Conservation (phyloP, 2,329 filamentous ascomycete species). For the Dryadomyces quercivorus region DNA sequence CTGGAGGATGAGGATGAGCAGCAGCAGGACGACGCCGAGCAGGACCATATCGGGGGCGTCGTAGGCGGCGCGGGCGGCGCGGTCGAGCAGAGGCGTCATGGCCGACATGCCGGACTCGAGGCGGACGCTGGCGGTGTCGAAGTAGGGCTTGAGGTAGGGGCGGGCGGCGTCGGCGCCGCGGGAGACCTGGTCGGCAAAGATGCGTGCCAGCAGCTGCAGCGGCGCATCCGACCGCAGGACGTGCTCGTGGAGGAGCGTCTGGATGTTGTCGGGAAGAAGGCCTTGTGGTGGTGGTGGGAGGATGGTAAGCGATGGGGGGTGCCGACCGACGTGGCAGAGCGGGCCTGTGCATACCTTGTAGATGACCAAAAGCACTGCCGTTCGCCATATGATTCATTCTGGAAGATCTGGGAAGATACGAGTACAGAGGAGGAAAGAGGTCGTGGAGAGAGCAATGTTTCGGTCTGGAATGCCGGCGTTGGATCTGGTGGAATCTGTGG, state of each 20-base stretch:
- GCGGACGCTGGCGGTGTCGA: neutral
- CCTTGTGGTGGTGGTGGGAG: too few relatives aligned
- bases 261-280: constrained; percentile 23
- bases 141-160: constrained; percentile 25
- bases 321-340: too few relatives aligned
- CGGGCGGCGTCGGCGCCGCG: constrained; percentile 19
- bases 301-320: too few relatives aligned
- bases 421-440: neutral
- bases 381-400: neutral
- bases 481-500: neutral
- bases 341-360: neutral
- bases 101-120: neutral
- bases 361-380: neutral
- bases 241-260: constrained; percentile 36
- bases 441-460: neutral
- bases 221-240: constrained; percentile 33
- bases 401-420: too few relatives aligned
- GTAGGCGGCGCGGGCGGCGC: constrained; percentile 22
- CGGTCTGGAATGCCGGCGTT: neutral
- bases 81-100: constrained; percentile 30
- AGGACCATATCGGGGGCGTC: constrained; percentile 30
- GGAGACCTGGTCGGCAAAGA: constrained; percentile 19
- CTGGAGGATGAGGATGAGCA: constrained; percentile 50
- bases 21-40: constrained; percentile 34
- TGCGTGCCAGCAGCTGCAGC: constrained; percentile 26